These are phyloP conservation scores for Cercospora berteroae DNA, from an alignment of 2,329 filamentous ascomycete species.

Conservation along the genomic window DNA sequence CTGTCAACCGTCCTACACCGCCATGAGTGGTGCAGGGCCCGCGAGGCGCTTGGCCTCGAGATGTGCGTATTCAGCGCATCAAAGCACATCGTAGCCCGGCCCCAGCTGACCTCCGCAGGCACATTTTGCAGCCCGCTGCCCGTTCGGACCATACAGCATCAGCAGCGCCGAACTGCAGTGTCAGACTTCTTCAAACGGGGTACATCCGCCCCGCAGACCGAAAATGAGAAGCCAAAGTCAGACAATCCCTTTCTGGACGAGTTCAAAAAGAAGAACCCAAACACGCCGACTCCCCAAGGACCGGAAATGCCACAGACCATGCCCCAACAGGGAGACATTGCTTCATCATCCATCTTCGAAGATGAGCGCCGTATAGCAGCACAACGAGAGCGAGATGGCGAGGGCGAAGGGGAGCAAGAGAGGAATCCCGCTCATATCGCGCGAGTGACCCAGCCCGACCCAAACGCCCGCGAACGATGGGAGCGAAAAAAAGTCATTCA, in stretches of 20 bases:
- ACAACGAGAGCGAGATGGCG: background rate
- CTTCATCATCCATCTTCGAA: constrained; percentile 54
- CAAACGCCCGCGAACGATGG: constrained; percentile 68
- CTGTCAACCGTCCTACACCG: background rate
- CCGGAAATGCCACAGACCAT: constrained; percentile 17
- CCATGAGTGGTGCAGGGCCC: constrained; percentile 66
- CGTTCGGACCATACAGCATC: constrained; percentile 13
- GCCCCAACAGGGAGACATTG: constrained; percentile 44
- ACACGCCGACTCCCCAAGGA: constrained; percentile 1
- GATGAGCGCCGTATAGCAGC: constrained; percentile 38
- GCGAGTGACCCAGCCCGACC: constrained; percentile 70
- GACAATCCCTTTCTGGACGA: constrained; percentile 64
- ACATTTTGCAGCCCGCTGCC: constrained; percentile 16
- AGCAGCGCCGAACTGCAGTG: constrained; percentile 9
- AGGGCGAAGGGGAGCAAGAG: constrained; percentile 21
- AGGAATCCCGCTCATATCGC: constrained; percentile 57
- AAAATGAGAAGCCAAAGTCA: background rate
- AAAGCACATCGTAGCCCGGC: constrained; percentile 5
- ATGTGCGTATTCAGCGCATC: constrained; percentile 49
- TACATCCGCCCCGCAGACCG: background rate
- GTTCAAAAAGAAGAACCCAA: constrained; percentile 41
- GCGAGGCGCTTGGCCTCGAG: constrained; percentile 59
- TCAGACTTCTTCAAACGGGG: constrained; percentile 7
- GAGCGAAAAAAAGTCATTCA: constrained; percentile 81
- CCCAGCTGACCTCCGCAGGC: constrained; percentile 8